These are phyloP conservation scores for Carex cristatella DNA, from an alignment of 176 grass and related monocot species.

Conservation along the genomic window DNA sequence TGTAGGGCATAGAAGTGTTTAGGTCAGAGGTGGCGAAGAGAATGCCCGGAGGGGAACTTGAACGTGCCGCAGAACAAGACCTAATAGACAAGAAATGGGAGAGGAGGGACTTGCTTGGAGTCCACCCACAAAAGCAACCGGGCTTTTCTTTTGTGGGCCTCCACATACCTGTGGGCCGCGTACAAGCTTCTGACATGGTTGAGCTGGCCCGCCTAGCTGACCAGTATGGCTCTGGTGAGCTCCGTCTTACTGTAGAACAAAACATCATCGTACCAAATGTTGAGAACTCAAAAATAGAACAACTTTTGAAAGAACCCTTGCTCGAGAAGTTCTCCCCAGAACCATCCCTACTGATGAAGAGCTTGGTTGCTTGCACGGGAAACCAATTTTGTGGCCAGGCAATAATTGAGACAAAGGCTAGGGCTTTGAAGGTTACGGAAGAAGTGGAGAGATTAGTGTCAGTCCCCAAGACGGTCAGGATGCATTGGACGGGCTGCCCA, in stretches of 20 bases:
- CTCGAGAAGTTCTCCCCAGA: slow-evolving; percentile 50
- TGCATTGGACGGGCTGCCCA: slow-evolving; percentile 81
- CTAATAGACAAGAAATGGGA: slow-evolving; percentile 59
- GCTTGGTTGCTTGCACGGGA: slow-evolving; percentile 77
- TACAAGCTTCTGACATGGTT: slow-evolving; percentile 80
- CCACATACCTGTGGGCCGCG: slow-evolving; percentile 58
- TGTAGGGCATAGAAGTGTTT: slow-evolving; percentile 73
- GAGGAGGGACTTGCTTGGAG: slow-evolving; percentile 66
- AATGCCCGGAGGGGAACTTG: slow-evolving; percentile 50
- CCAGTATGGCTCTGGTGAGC: slow-evolving; percentile 71
- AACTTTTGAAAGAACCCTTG: slow-evolving; percentile 59
- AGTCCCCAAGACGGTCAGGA: slow-evolving; percentile 46
- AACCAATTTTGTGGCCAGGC: slow-evolving; percentile 96
- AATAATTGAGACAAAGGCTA: slow-evolving; percentile 87
- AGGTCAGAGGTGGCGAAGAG: slow-evolving; percentile 74
- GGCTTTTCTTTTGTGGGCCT: slow-evolving; percentile 66
- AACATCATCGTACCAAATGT: slow-evolving; percentile 93
- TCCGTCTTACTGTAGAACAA: slow-evolving; percentile 88
- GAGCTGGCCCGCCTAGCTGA: slow-evolving; percentile 75
- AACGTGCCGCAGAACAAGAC: slow-evolving; percentile 45
- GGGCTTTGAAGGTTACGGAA: slow-evolving; percentile 66
- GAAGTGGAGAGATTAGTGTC: slow-evolving; percentile 68
- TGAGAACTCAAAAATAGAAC: slow-evolving; percentile 28
- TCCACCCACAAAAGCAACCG: slow-evolving; percentile 74
- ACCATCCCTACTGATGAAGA: slow-evolving; percentile 61